Base-by-base conservation (phyloP, 441 rosid genomes). In the Daphne laureola region DNA sequence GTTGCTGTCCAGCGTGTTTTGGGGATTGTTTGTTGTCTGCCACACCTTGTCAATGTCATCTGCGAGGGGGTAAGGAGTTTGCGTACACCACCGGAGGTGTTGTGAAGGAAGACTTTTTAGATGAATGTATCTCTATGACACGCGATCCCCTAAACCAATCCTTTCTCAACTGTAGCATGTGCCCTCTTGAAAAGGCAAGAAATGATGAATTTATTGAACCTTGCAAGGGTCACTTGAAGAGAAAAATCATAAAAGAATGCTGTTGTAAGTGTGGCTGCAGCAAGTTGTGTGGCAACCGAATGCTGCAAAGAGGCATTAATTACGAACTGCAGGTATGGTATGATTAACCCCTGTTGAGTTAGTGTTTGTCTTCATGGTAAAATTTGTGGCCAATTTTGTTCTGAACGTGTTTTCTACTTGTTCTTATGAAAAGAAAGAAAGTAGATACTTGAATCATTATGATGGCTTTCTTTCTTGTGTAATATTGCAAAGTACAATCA, bases 221-320 rank as follows among this genome's bases (percentile, higher is more conserved):
- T 11, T 93, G 99, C 77, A 87, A 87, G 67, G 96, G 98, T 49
- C 97, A 93, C 67, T 53, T 83, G 57, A 73, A 75, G 78, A 87
- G 91, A 74, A 83, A 70, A 59, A 69, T 63, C 54, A 87, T 87
- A 51, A 83, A 74, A 70, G 99, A 93, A 64, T 93, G 99, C 54
- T 93, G 97, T 96, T 76, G 65, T 49, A 90, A 78, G 66, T 93
- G 99, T 77, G 90, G 93, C 44, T 93, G 99, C 64, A 68, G 67
- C 63, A 78, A 73, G 63, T 75, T 51, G 44, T 93, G 99, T 70
- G 91, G 95, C 62, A 93, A 93, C 65, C 80, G 97, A 51, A 84
- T 93, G 26, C 82, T 90, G 67, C 99, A 93, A 71, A 87, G 86
- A 47, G 96, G 97, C 54, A 71, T 90, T 66, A 76, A 62, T 42